These are phyloP conservation scores for Gleditsia sinensis DNA, from an alignment of 306 rosid species.

Conservation along the genomic window DNA sequence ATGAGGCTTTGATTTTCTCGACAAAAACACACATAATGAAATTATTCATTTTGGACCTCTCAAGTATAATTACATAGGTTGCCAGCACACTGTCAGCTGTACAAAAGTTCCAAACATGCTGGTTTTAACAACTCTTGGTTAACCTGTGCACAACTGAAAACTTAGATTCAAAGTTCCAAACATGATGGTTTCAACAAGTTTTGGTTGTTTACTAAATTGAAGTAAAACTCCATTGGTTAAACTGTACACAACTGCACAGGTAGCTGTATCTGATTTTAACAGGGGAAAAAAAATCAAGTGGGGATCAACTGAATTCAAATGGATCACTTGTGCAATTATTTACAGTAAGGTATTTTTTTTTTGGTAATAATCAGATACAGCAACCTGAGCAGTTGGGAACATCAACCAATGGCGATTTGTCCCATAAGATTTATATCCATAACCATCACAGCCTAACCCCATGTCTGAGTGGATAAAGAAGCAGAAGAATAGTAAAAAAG, in stretches of 20 bases:
- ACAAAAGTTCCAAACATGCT: too few species aligned
- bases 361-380: background rate
- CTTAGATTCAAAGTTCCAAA: too few species aligned
- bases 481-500: background rate
- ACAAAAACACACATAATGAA: constrained; percentile 27
- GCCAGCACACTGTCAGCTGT: constrained; percentile 17
- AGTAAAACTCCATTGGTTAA: too few species aligned
- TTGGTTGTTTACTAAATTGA: too few species aligned
- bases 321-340: background rate
- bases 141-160: too few species aligned
- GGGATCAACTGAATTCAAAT: background rate
- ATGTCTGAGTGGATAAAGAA: constrained; percentile 6
- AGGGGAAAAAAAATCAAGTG: background rate
- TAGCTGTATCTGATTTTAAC: background rate
- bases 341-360: background rate
- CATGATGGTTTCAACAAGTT: too few species aligned
- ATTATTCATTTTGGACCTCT: constrained; percentile 15
- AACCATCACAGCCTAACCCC: background rate
- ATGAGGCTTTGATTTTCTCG: background rate
- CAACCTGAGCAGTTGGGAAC: background rate
- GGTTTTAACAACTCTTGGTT: too few species aligned
- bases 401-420: background rate
- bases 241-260: background rate
- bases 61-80: background rate
- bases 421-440: background rate